Conservation (phyloP, 2,329 filamentous ascomycete genomes). For the Trichoderma gracile region DNA sequence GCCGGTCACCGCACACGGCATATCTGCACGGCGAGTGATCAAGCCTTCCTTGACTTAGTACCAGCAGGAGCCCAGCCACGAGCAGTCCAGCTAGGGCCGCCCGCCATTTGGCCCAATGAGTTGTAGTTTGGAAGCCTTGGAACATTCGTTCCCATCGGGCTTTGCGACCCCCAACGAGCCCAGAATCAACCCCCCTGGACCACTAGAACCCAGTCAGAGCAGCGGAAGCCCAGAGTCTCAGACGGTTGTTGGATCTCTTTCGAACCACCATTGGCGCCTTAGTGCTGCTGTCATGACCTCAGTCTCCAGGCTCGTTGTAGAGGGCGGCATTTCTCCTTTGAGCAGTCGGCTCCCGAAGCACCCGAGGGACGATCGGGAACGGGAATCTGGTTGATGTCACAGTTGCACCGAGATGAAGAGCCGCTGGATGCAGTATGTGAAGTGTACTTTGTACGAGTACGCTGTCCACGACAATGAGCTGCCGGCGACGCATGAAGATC, state of each 20-base stretch:
- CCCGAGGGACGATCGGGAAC: constrained; percentile 20
- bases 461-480: too few relatives aligned
- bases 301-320: background rate
- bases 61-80: background rate
- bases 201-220: background rate
- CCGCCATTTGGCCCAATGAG: background rate
- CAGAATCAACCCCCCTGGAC: background rate
- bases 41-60: background rate
- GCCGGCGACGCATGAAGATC: background rate
- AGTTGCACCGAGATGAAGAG: constrained; percentile 20
- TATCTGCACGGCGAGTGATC: background rate
- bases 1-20: constrained; percentile 8
- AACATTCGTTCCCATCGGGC: constrained; percentile 7
- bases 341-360: constrained; percentile 11
- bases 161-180: background rate
- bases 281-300: background rate
- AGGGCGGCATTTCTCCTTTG: background rate
- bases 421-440: background rate
- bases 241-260: background rate
- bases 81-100: background rate
- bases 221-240: too few relatives aligned
- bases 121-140: constrained; percentile 8
- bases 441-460: too few relatives aligned
- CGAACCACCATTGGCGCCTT: background rate
- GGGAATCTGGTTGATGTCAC: constrained; percentile 22